Evolutionary conservation across 148 eudicot genomes (phyloP).

Genomic region (Rhododendron ferrugineum): DNA sequence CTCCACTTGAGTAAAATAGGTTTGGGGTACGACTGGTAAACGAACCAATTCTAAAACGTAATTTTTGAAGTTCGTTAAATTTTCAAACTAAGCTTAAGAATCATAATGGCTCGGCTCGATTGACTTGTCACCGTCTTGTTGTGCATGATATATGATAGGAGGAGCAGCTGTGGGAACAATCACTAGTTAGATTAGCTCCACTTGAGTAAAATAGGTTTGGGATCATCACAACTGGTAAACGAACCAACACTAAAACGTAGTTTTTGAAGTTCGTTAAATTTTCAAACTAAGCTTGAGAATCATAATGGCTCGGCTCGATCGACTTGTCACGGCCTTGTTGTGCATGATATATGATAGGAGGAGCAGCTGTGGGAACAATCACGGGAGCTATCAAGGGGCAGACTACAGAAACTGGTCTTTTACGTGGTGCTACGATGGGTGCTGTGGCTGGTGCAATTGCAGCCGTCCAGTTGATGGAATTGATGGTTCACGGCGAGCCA

Average conservation of each 20-base stretch:
- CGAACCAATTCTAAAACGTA: too few relatives aligned
- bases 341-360: conserved; percentile 36
- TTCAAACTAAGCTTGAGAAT: too few relatives aligned
- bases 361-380: conserved; percentile 58
- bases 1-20: too few relatives aligned
- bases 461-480: conserved; percentile 64
- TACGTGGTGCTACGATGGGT: conserved; percentile 66
- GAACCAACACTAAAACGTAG: too few relatives aligned
- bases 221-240: too few relatives aligned
- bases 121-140: neutral
- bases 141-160: conserved; percentile 27
- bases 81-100: too few relatives aligned
- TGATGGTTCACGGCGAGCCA: conserved; percentile 51
- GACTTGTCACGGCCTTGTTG: neutral
- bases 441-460: conserved; percentile 70
- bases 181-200: neutral
- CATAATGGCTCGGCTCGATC: too few relatives aligned
- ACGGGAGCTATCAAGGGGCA: conserved; percentile 91
- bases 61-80: neutral
- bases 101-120: too few relatives aligned
- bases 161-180: conserved; percentile 66
- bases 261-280: too few relatives aligned
- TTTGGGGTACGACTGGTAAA: too few relatives aligned
- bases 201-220: too few relatives aligned
- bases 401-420: conserved; percentile 76